Evolutionary conservation across 306 rosid genomes (phyloP).

Genomic region (Oxytropis ochrocephala): DNA sequence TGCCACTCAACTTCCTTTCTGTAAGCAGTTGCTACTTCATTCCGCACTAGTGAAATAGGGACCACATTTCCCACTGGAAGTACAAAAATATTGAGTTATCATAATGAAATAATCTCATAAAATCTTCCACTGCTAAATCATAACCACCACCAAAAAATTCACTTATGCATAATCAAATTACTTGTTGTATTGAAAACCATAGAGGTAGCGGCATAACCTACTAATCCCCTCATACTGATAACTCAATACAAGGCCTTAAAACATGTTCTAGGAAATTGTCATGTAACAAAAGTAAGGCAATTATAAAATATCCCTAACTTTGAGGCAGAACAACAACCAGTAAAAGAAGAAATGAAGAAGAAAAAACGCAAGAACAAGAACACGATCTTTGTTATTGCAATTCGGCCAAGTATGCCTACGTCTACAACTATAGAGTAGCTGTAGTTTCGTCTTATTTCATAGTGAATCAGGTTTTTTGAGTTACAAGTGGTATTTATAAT

Average conservation of each 20-base stretch:
- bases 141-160: not conserved
- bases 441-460: too few species aligned
- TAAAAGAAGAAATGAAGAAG: too few species aligned
- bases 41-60: conserved; percentile 60
- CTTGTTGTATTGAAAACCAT: not conserved
- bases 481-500: too few species aligned
- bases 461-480: too few species aligned
- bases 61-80: conserved; percentile 72
- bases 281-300: not conserved
- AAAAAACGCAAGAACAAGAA: too few species aligned
- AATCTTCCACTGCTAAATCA: not conserved
- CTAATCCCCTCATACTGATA: not conserved
- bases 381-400: too few species aligned
- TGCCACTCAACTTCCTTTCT: conserved; percentile 62
- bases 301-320: not conserved
- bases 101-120: not conserved
- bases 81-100: conserved; percentile 15
- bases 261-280: not conserved
- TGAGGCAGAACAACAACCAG: too few species aligned
- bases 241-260: not conserved
- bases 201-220: not conserved
- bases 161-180: not conserved
- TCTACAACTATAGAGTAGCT: too few species aligned
- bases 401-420: too few species aligned
- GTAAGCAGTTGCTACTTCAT: conserved; percentile 57